These are phyloP conservation scores for Tuber melanosporum DNA, from an alignment of 495 filamentous ascomycete genomes.

Conservation along the genomic window DNA sequence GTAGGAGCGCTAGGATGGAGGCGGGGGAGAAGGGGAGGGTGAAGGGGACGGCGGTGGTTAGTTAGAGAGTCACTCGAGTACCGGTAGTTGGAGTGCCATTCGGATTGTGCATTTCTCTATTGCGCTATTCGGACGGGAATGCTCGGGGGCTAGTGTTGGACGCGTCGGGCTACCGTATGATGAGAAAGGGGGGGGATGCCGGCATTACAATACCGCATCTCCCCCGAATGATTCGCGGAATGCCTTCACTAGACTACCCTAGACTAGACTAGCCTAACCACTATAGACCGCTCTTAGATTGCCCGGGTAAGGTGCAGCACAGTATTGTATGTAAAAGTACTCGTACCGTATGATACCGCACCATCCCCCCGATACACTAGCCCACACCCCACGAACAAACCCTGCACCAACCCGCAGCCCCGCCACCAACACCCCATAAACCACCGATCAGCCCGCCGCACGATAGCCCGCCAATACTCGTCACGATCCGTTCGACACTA, in stretches of 20 bases:
- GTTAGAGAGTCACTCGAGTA: constrained; percentile 18
- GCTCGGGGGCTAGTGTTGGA: not conserved
- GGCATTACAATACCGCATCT: not conserved
- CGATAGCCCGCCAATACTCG: too few species aligned
- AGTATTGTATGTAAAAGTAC: too few species aligned
- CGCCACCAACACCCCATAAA: too few species aligned
- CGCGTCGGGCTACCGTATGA: not conserved
- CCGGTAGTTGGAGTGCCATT: not conserved
- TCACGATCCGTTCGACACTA: too few species aligned
- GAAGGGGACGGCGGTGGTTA: constrained; percentile 59
- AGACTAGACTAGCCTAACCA: not conserved
- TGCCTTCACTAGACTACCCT: not conserved
- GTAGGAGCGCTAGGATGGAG: constrained; percentile 81
- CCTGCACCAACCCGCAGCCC: too few species aligned
- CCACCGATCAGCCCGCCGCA: too few species aligned
- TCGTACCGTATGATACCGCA: not conserved
- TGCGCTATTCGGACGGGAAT: not conserved
- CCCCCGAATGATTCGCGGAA: not conserved
- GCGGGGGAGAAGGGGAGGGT: constrained; percentile 59
- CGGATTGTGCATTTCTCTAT: not conserved
- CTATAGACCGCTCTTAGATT: not conserved
- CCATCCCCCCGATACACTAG: not conserved
- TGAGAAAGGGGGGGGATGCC: not conserved
- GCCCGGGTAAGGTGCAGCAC: not conserved
- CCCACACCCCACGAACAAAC: not conserved